These are phyloP conservation scores for Phytopythium cucurbitacearum DNA, from an alignment of 352 stramenopile genomes.

Conservation along the genomic window DNA sequence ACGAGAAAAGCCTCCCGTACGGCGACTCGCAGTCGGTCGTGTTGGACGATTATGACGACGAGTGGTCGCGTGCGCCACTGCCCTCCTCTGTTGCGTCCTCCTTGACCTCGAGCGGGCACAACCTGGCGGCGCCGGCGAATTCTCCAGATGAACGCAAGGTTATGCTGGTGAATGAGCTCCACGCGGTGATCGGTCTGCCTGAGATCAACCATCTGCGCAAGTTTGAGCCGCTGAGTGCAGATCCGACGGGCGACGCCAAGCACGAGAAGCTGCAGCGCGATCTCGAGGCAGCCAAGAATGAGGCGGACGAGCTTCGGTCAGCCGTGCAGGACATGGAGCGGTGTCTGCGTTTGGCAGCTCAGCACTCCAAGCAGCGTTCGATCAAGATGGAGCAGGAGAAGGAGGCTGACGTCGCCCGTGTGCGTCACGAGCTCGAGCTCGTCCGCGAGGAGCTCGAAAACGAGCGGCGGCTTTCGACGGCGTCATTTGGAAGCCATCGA, in stretches of 20 bases:
- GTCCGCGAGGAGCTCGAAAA: constrained; percentile 47
- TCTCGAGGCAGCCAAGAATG: constrained; percentile 43
- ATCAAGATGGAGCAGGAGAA: constrained; percentile 60
- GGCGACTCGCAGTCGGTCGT: not conserved
- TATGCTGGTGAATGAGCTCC: constrained; percentile 75
- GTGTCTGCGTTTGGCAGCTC: constrained; percentile 33
- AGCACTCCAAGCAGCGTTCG: constrained; percentile 48
- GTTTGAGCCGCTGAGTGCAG: constrained; percentile 60
- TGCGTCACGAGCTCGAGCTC: constrained; percentile 44
- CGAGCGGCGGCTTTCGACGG: constrained; percentile 33
- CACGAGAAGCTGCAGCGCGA: constrained; percentile 50
- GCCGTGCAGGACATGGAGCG: constrained; percentile 63
- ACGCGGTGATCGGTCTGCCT: constrained; percentile 59
- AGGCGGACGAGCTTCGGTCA: constrained; percentile 53
- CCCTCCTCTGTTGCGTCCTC: not conserved
- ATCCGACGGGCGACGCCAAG: constrained; percentile 34
- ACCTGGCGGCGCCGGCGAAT: not conserved
- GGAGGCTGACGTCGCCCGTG: constrained; percentile 39
- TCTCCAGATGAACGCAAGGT: constrained; percentile 49
- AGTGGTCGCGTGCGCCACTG: not conserved
- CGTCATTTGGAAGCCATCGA: constrained; percentile 24
- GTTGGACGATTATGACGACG: constrained; percentile 2
- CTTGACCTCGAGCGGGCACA: not conserved
- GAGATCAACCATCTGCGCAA: constrained; percentile 62
- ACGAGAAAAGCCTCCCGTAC: not conserved